Conservation (phyloP, 495 filamentous ascomycete genomes). For the Lophiotrema nucula region DNA sequence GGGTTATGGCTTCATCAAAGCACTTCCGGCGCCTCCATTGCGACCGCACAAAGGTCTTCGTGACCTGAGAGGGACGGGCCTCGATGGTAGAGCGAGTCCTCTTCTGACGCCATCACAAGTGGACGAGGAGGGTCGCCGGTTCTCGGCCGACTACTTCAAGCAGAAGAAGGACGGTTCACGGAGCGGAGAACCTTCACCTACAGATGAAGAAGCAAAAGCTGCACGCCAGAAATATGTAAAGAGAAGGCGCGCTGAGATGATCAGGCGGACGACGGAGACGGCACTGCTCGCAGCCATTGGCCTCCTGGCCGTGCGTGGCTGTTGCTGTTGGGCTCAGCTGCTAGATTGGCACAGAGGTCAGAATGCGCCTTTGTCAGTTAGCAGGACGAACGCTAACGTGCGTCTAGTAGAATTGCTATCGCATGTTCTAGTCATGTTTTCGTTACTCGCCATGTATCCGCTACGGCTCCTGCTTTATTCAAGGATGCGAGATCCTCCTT, state of each 20-base stretch:
- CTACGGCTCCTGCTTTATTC: conserved; percentile 29
- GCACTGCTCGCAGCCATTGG: conserved; percentile 35
- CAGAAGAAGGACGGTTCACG: conserved; percentile 3
- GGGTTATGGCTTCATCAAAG: conserved; percentile 65
- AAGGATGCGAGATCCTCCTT: conserved; percentile 1
- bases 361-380: not conserved
- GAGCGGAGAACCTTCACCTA: conserved; percentile 12
- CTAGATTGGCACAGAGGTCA: conserved; percentile 37
- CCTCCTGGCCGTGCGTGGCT: conserved; percentile 32
- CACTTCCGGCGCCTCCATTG: conserved; percentile 71
- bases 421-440: conserved; percentile 26
- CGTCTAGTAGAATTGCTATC: conserved; percentile 31
- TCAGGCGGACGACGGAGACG: conserved; percentile 38
- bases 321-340: conserved; percentile 31
- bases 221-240: conserved; percentile 36
- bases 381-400: not conserved
- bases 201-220: conserved; percentile 30
- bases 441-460: conserved; percentile 24
- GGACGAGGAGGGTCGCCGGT: conserved; percentile 52
- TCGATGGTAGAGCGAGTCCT: conserved; percentile 49
- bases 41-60: conserved; percentile 73
- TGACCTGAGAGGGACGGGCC: conserved; percentile 32
- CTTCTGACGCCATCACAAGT: conserved; percentile 58
- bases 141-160: conserved; percentile 30
- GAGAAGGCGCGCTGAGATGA: conserved; percentile 38